Base-by-base conservation (phyloP, 805 yeast genomes). In the Millerago galiae region DNA sequence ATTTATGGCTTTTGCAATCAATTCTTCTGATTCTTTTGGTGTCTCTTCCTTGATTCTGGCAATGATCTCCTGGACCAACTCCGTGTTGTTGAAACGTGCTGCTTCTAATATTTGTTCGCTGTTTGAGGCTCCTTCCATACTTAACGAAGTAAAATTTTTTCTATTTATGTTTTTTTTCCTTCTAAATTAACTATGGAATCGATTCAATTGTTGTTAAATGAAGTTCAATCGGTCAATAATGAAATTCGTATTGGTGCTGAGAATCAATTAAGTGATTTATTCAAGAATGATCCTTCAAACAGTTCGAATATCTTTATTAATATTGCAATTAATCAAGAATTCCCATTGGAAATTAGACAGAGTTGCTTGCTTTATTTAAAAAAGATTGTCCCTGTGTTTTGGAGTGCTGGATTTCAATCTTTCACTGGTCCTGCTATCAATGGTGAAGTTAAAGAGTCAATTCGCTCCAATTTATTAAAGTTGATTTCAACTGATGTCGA, bases 21-120 rank as follows among this genome's bases (percentile, higher is more conserved):
- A 29, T 14, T 29, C n/a, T 11, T 30, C 56, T 40, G 58, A 59
- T 11, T 44, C 52, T 4, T 25, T 33, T 11, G 40, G 35, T 10
- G 52, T 42, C 5, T 53, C 38, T 38, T 60, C 59, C 41, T 66
- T 61, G 8, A 38, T 35, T 21, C 65, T 72, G 4, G 34, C 11
- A 17, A 82, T 63, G 40, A 89, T 72, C 15, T 75, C 66, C 27
- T 74, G 68, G 36, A 89, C 64, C 39, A 91, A 72, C 47, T 87
- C 95, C 3, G 78, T 73, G 60, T 91, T 93, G 69, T 91, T 85
- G 62, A 96, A 72, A 58, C 98, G 79, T 8, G 95, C 81, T 3
- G 91, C 81, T 52, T 91, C 97, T 34, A 93, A 68, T 37, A 91
- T 63, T 65, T 87, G 96, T 60, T 91, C 91, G 16, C 74, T 64